phyloP scores from a whole-genome alignment of 345 rosid species.

The Rhodamnia rubescens region DNA sequence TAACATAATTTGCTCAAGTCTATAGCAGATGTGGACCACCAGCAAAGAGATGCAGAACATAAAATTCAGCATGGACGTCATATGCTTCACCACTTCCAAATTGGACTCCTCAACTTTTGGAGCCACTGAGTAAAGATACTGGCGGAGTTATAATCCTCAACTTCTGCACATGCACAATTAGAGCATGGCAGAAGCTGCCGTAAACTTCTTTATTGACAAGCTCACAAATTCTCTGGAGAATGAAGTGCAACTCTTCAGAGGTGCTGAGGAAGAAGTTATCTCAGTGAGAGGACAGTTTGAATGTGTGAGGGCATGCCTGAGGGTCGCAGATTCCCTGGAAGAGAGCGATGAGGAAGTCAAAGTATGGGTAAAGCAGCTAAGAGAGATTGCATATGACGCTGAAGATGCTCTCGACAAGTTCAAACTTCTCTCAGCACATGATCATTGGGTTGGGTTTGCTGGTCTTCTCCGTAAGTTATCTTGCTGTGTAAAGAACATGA shows the following conservation, averaged over 20 bases:
- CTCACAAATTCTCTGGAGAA: neutral
- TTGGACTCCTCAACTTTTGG: neutral
- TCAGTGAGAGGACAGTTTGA: conserved; percentile 8
- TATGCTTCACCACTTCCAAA: neutral
- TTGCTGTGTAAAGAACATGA: conserved; percentile 13
- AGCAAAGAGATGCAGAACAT: neutral
- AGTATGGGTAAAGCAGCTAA: conserved; percentile 21
- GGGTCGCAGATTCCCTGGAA: conserved; percentile 12
- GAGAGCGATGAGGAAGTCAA: conserved; percentile 13
- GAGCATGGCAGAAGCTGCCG: neutral
- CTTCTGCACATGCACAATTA: neutral
- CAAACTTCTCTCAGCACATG: conserved; percentile 7
- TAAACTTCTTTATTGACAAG: neutral
- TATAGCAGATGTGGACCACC: neutral
- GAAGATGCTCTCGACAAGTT: conserved; percentile 27
- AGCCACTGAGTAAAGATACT: neutral
- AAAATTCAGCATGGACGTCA: neutral
- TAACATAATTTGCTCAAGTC: neutral
- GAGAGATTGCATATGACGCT: conserved; percentile 17
- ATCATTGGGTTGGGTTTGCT: conserved; percentile 2
- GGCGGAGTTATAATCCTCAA: neutral
- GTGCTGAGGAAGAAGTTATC: neutral
- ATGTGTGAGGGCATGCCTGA: conserved; percentile 11
- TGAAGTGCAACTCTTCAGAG: neutral
- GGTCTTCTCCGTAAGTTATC: conserved; percentile 5